Conservation (phyloP, 176 grass and related monocot species). For the Paspalum notatum region DNA sequence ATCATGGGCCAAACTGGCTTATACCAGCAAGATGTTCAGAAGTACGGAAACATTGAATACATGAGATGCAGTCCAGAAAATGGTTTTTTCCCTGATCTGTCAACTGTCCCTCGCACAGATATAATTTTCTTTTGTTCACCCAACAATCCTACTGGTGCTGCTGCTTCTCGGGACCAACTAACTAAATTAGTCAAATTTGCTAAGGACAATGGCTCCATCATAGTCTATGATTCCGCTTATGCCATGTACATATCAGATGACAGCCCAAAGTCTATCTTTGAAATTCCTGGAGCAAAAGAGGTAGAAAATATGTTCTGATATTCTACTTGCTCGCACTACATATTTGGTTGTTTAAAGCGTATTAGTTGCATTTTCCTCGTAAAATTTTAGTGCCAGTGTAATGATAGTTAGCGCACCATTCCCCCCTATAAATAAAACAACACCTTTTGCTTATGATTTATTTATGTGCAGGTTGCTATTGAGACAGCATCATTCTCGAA, state of each 20-base stretch:
- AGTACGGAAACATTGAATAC: constrained; percentile 82
- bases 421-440: background rate
- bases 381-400: background rate
- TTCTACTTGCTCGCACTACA: background rate
- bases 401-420: background rate
- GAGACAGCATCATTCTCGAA: constrained; percentile 97
- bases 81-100: constrained; percentile 90
- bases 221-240: constrained; percentile 98
- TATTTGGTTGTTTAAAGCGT: background rate
- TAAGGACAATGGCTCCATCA: constrained; percentile 86
- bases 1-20: constrained; percentile 83
- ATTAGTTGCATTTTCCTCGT: background rate
- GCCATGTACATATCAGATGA: constrained; percentile 95
- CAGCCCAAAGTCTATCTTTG: constrained; percentile 82
- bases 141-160: constrained; percentile 90
- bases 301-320: constrained; percentile 37
- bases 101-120: constrained; percentile 66
- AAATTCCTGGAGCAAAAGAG: constrained; percentile 97
- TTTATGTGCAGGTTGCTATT: constrained; percentile 73
- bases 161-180: constrained; percentile 79
- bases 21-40: constrained; percentile 82
- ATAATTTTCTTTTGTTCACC: constrained; percentile 98
- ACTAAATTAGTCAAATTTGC: constrained; percentile 80
- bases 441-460: constrained; percentile 21
- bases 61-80: constrained; percentile 96